phyloP scores from a whole-genome alignment of 345 rosid species.

The Eucalyptus pumila region DNA sequence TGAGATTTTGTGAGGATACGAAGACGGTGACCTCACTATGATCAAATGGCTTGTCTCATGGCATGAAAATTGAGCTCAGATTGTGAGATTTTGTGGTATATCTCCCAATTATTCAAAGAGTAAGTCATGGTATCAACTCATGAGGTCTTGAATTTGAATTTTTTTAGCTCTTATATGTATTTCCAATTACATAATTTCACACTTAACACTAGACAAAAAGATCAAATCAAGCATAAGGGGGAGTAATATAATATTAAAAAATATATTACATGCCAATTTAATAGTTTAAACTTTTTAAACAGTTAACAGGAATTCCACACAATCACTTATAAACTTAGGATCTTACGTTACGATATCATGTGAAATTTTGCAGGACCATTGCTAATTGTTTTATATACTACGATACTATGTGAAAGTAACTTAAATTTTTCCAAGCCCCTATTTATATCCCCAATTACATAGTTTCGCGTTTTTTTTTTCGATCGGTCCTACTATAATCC shows the following conservation, averaged over 20 bases:
- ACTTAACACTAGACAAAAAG: too few relatives aligned
- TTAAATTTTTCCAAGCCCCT: background rate
- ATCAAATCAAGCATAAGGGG: rapidly evolving
- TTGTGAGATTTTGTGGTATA: rapidly evolving
- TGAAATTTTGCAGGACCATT: rapidly evolving
- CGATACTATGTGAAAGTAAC: too few relatives aligned
- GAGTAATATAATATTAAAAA: background rate
- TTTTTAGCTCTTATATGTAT: background rate
- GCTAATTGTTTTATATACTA: too few relatives aligned
- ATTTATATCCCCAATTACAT: background rate
- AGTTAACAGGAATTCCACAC: rapidly evolving
- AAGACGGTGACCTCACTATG: too few relatives aligned
- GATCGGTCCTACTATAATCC: too few relatives aligned
- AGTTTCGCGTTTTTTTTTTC: rapidly evolving
- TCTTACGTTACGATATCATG: background rate
- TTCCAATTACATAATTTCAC: too few relatives aligned
- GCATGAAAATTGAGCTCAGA: background rate
- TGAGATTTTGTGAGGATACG: background rate
- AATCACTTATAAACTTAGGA: background rate
- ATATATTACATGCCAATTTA: too few relatives aligned
- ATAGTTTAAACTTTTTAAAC: too few relatives aligned
- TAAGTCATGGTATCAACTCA: background rate
- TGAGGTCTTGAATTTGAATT: rapidly evolving
- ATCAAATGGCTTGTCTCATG: too few relatives aligned
- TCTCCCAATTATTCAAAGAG: rapidly evolving